Percentiles rank a stretch among this genome's conserved stretches.
phyloP scores from a whole-genome alignment of 345 rosid genomes.

The Arabidopsis thaliana region TAIR10.1 NC_003070.9:28747501-28748000 shows the following conservation, averaged over 20 bases:
- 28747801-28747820: neutral
- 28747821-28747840: neutral
- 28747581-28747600: slow-evolving; percentile 68
- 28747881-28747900: neutral
- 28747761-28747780: neutral
- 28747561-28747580: slow-evolving; percentile 76
- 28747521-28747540: slow-evolving; percentile 59
- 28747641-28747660: neutral
- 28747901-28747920: too few relatives aligned
- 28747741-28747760: slow-evolving; percentile 3
- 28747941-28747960: too few relatives aligned
- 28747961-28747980: neutral
- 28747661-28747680: neutral
- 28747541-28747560: slow-evolving; percentile 65
- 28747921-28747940: too few relatives aligned
- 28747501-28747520: slow-evolving; percentile 54
- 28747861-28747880: too few relatives aligned
- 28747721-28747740: slow-evolving; percentile 3
- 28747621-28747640: neutral
- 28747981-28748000: slow-evolving; percentile 18
- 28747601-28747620: slow-evolving; percentile 57
- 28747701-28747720: slow-evolving; percentile 16
- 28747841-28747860: too few relatives aligned
- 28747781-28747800: neutral
- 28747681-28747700: slow-evolving; percentile 31